Evolutionary conservation across 345 rosid genomes (phyloP), one percentile per base, ranked within the genome.

Genomic region (Lagerstroemia speciosa): DNA sequence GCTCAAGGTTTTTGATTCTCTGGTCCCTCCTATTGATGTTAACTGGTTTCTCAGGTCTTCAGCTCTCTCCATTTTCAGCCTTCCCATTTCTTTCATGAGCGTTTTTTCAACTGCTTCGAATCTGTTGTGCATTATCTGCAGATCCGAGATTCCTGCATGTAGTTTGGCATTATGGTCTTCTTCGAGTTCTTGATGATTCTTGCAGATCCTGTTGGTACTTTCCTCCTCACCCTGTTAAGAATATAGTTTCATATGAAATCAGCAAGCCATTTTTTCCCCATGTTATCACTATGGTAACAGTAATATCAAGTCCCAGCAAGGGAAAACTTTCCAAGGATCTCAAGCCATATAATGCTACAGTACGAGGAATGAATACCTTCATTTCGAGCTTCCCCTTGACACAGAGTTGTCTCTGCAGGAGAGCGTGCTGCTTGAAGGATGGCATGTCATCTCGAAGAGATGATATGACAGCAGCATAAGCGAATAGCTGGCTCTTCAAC

Each of bases 31-130:
- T 1, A 37, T 45, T 9, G 52, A 43, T 37, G 5, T 43, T 71
- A 55, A 80, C 82, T 2, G 73, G 55, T 52, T 52, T 15, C 72
- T 65, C 66, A 32, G 67, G 34, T 74, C 38, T 69, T 70, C 73
- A 71, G 69, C 74, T 74, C 78, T 70, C 71, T 68, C 86, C 71
- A 67, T 71, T 16, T 72, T 74, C 36, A 71, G 69, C 80, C 71
- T 78, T 61, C 78, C 80, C 74, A 75, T 85, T 66, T 87, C 88
- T 70, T 79, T 81, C 80, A 72, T 75, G 71, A 89, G 67, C 37
- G 81, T 85, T 76, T 85, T 81, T 70, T 81, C 91, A 67, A 87
- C 82, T 64, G 82, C 85, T 71, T 78, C 79, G 32, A 82, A 76
- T 73, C 78, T 76, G 38, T 78, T 72, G 67, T 82, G 84, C 76